phyloP scores from a whole-genome alignment of 495 filamentous ascomycete species.

The Aspergillus ellipticus region DNA sequence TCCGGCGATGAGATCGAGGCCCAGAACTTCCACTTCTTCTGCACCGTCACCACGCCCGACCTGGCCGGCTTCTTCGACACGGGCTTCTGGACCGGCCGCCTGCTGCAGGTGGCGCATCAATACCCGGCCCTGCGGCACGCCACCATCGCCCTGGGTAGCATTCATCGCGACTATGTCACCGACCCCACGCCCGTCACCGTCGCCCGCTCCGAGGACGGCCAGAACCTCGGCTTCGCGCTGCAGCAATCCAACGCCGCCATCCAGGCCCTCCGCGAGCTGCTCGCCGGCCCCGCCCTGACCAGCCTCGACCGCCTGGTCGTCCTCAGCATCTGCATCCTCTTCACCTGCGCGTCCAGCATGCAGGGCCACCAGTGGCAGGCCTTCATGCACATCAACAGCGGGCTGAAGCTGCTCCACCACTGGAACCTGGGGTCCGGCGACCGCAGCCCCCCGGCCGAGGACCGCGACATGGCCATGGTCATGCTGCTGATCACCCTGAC shows the following conservation, averaged over 20 bases:
- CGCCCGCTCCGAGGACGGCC: background rate
- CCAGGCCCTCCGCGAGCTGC: background rate
- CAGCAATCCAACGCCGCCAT: background rate
- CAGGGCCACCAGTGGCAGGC: conserved; percentile 1
- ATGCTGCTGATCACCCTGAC: background rate
- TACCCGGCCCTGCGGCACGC: background rate
- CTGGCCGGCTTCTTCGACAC: background rate
- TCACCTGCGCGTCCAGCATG: background rate
- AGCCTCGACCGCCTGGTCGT: background rate
- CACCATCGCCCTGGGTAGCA: background rate
- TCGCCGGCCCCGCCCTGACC: background rate
- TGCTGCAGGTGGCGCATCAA: background rate
- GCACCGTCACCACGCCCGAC: background rate
- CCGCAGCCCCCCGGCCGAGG: background rate
- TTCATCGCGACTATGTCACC: background rate
- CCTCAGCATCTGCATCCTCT: background rate
- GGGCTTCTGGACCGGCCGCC: background rate
- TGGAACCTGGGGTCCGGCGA: background rate
- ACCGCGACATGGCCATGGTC: background rate
- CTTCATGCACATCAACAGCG: background rate
- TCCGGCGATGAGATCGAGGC: background rate
- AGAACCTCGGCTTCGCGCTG: background rate
- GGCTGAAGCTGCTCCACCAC: background rate
- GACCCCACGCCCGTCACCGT: background rate
- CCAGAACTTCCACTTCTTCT: background rate